Evolutionary conservation across 2,329 filamentous ascomycete species (phyloP), one percentile per base, ranked within the genome.

Genomic region (Pestalotiopsis sp.): DNA sequence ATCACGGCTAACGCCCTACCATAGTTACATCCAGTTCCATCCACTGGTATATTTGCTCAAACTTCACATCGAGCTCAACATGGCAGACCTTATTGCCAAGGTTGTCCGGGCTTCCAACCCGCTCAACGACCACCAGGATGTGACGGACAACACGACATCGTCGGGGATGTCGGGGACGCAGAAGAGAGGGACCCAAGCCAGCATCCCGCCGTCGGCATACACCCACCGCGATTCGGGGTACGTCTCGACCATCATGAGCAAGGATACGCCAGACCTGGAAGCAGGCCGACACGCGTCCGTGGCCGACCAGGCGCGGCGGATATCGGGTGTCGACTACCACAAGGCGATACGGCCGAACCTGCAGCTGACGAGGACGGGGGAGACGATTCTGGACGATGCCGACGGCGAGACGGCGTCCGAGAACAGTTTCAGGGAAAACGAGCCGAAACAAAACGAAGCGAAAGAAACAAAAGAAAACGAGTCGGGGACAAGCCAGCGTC

Each of bases 11-110:
- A 36, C 45, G 4, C 11, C 6, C 11, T 25, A 52, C 11, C 4
- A 57, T 49, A 76, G 73, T 6, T 85, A 85, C 70, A 82, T 86
- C 69, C 84, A 86, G 72, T 85, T 87, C 72, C 84, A 86, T 67
- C 85, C 85, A 0, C 77, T 87, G 4, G 84, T 84, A 13, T 87
- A 86, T 71, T 80, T 84, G n/a, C 84, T 86, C 61, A 87, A 87
- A 68, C 79, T 87, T 49, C 84, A 87, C 71, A 87, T 87, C 70
- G 85, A 87, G 72, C 83, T 87, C 81, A 82, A 82, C 13, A 86
- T 87, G 84, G 84, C 85, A 64, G 82, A 83, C 45, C 81, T 87
- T 27, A 87, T 87, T 70, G 81, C 76, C 49, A 81, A 80, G 65
- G 77, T 84, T 61, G 63, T 68, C 14, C 58, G 63, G 20, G 52